A percentile compares a stretch with the other conserved stretches of the same genome.
phyloP scores from a whole-genome alignment of 2,329 filamentous ascomycete genomes.

The Epichloe bromicola region DNA sequence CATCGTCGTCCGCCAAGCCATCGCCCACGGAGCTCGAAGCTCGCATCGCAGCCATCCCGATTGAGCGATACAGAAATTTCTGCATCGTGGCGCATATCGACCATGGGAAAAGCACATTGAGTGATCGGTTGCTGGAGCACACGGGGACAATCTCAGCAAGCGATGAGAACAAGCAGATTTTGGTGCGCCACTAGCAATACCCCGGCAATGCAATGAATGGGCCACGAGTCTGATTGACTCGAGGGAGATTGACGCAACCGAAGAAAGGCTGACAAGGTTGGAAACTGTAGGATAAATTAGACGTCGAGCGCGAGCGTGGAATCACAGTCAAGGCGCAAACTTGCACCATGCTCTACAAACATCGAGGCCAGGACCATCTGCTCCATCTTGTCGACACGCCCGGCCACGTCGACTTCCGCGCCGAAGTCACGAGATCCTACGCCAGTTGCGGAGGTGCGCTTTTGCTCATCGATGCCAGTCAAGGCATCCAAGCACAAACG shows the following conservation, averaged over 20 bases:
- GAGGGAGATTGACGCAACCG: neutral
- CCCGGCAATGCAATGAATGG: neutral
- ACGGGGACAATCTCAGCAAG: constrained; percentile 85
- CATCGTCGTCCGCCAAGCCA: constrained; percentile 14
- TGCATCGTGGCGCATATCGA: constrained; percentile 98
- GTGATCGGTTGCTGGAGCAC: constrained; percentile 80
- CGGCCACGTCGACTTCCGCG: constrained; percentile 93
- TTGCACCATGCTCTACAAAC: constrained; percentile 90
- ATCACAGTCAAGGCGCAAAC: constrained; percentile 99
- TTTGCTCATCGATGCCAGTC: constrained; percentile 86
- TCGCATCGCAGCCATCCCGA: constrained; percentile 61
- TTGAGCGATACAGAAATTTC: constrained; percentile 80
- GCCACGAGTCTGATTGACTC: no score
- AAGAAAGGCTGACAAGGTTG: neutral
- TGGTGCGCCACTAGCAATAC: constrained; percentile 28
- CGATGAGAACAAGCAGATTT: constrained; percentile 76
- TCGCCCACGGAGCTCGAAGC: constrained; percentile 22
- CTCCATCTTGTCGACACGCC: constrained; percentile 94
- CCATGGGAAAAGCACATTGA: constrained; percentile 94
- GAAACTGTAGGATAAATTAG: constrained; percentile 55
- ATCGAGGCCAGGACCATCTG: constrained; percentile 77
- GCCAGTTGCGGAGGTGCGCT: constrained; percentile 89
- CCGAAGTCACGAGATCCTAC: constrained; percentile 91
- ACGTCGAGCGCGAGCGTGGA: constrained; percentile 51
- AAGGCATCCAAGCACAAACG: constrained; percentile 94